phyloP scores from a whole-genome alignment of 257 asterid species.

The Echites panduratus region DNA sequence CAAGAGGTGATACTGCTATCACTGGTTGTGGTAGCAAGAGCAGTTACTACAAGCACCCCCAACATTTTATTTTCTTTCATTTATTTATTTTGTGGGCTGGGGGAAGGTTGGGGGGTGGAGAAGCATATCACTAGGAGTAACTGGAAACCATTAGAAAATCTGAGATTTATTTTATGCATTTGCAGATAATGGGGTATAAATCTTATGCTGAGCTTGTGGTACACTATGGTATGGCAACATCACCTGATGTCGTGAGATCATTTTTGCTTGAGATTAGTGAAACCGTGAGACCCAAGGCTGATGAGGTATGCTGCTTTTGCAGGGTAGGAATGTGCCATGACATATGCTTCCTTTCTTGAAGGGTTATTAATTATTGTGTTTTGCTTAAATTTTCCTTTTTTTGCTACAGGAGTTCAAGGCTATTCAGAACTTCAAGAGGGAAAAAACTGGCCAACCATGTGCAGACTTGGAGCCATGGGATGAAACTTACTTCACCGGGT shows the following conservation, averaged over 20 bases:
- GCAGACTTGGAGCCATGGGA: constrained; percentile 94
- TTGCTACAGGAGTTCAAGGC: constrained; percentile 60
- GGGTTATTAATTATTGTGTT: constrained; percentile 1
- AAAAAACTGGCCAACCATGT: constrained; percentile 30
- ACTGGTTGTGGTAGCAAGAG: background rate
- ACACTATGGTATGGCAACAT: constrained; percentile 65
- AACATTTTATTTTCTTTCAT: no score
- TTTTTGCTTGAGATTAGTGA: constrained; percentile 81
- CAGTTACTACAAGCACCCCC: background rate
- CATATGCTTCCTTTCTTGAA: constrained; percentile 3
- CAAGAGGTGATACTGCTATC: background rate
- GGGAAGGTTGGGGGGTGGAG: background rate
- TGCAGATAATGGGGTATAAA: constrained; percentile 76
- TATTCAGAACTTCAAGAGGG: constrained; percentile 61
- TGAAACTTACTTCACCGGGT: constrained; percentile 71
- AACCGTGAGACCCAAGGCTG: constrained; percentile 81
- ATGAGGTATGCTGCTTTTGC: constrained; percentile 50
- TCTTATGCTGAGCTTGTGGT: constrained; percentile 78
- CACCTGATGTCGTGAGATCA: constrained; percentile 75
- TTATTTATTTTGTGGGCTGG: background rate
- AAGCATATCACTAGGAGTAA: background rate
- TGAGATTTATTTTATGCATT: constrained; percentile 1
- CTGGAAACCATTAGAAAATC: background rate
- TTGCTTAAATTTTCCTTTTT: constrained; percentile 17
- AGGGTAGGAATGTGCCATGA: constrained; percentile 6